phyloP scores from a whole-genome alignment of 768 basidiomycete genomes.

The Tephrocybe sp. region DNA sequence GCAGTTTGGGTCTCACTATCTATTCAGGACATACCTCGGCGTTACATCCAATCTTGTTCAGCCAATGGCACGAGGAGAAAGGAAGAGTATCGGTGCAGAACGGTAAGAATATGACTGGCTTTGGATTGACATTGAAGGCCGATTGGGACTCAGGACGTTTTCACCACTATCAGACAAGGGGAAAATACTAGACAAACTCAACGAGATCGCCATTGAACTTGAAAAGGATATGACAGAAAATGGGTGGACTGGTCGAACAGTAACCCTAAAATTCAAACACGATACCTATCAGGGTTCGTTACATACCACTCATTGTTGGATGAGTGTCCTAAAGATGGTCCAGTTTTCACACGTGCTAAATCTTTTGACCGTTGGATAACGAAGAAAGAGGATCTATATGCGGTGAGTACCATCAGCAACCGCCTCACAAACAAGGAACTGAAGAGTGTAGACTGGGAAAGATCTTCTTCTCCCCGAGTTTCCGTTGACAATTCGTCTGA shows the following conservation, averaged over 20 bases:
- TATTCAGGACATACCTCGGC: conserved; percentile 83
- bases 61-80: conserved; percentile 73
- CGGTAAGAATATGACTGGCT: conserved; percentile 42
- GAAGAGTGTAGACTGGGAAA: conserved; percentile 60
- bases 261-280: conserved; percentile 92
- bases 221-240: conserved; percentile 75
- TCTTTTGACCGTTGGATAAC: conserved; percentile 78
- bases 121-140: not conserved
- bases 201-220: conserved; percentile 80
- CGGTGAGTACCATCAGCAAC: conserved; percentile 42
- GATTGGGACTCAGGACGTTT: conserved; percentile 62
- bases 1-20: conserved; percentile 74
- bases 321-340: not conserved
- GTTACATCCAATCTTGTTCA: conserved; percentile 82
- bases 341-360: conserved; percentile 82
- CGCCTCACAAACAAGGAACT: conserved; percentile 11
- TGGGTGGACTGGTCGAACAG: conserved; percentile 85
- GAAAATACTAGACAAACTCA: conserved; percentile 72
- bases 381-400: conserved; percentile 75
- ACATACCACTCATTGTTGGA: not conserved
- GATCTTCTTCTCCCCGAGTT: conserved; percentile 80
- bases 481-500: conserved; percentile 77
- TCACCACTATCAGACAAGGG: conserved; percentile 61
- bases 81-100: conserved; percentile 93
- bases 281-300: conserved; percentile 79